These are phyloP conservation scores for Hordeum pubiflorum DNA, from an alignment of 202 grass and related monocot species.

Conservation along the genomic window DNA sequence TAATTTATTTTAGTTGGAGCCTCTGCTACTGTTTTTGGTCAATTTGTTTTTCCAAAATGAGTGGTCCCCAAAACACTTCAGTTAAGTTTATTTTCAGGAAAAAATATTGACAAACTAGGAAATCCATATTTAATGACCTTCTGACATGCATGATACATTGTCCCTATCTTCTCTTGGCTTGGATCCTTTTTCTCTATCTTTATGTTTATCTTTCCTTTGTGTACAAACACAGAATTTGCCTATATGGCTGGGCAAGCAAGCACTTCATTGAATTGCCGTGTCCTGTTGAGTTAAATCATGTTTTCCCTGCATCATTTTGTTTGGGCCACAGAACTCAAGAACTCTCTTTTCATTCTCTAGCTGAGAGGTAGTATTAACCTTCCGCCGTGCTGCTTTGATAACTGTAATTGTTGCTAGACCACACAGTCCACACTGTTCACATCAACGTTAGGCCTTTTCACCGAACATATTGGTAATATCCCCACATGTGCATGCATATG, in stretches of 20 bases:
- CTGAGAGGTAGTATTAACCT: neutral
- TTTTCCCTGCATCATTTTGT: conserved; percentile 18
- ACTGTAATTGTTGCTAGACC: conserved; percentile 2
- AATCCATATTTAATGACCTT: conserved; percentile 7
- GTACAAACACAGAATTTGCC: neutral
- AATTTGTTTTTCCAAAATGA: neutral
- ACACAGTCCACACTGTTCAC: neutral
- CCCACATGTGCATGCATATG: neutral
- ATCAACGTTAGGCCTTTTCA: neutral
- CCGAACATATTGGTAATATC: neutral
- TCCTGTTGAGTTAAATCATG: neutral
- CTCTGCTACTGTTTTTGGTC: neutral
- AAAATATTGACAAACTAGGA: neutral
- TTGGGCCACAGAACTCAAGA: neutral
- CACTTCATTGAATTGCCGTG: neutral
- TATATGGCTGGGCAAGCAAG: neutral
- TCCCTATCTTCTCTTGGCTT: neutral
- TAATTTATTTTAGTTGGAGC: neutral
- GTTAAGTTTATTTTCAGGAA: conserved; percentile 9
- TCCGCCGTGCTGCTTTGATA: neutral
- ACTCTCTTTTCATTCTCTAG: neutral
- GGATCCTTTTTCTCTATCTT: conserved; percentile 11
- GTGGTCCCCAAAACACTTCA: neutral
- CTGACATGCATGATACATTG: neutral
- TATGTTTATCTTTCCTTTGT: neutral